phyloP scores from a whole-genome alignment of 768 basidiomycete species.

The Suillus cothurnatus region DNA sequence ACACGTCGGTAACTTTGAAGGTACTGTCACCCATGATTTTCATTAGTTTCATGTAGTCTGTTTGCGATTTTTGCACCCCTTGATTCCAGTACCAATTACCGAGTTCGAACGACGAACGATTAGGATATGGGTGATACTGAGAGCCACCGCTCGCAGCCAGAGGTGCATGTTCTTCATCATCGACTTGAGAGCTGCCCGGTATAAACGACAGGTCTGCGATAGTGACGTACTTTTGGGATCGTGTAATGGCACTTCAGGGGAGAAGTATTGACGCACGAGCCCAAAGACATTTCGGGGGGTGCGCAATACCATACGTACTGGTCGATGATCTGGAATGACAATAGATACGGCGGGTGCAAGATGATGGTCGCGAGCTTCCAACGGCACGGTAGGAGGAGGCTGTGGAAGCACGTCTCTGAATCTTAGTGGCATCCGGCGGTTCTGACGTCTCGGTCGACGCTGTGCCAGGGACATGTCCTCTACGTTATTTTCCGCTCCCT shows the following conservation, averaged over 20 bases:
- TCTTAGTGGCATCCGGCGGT: not conserved
- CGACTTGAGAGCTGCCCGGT: not conserved
- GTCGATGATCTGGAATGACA: not conserved
- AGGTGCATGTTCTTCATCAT: not conserved
- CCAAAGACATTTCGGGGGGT: not conserved
- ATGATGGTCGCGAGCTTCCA: not conserved
- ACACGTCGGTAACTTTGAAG: no score
- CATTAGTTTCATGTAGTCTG: not conserved
- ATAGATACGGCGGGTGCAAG: not conserved
- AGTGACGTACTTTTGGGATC: not conserved
- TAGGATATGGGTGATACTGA: not conserved
- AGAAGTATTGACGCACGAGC: not conserved
- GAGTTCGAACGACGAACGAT: not conserved
- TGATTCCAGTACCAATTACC: not conserved
- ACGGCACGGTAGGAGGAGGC: not conserved
- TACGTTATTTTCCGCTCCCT: no score
- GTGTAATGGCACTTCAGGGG: not conserved
- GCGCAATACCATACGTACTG: not conserved
- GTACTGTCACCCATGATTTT: not conserved
- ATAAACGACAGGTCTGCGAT: not conserved
- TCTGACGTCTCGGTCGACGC: not conserved
- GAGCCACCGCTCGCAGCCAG: not conserved
- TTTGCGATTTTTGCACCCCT: not conserved
- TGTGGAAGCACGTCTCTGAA: not conserved
- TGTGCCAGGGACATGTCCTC: not conserved